Evolutionary conservation across 2,329 filamentous ascomycete genomes (phyloP).

Genomic region (Nemania sp.): DNA sequence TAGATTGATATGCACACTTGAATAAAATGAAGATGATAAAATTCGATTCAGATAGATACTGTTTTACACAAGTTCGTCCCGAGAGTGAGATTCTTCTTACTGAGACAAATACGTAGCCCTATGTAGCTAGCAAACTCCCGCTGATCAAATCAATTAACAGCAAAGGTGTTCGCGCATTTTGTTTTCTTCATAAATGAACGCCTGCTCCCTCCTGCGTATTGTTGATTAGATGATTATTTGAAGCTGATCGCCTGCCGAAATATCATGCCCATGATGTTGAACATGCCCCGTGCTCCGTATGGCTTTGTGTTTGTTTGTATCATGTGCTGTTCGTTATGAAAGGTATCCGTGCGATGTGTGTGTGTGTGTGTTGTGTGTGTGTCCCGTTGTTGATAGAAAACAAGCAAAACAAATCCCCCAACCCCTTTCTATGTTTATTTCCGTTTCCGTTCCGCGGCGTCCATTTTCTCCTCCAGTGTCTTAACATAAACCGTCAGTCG

Average conservation of each 20-base stretch:
- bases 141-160: slow-evolving; percentile 13
- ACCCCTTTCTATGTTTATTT: slow-evolving; percentile 56
- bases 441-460: slow-evolving; percentile 67
- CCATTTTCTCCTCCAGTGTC: slow-evolving; percentile 79
- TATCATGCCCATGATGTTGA: slow-evolving; percentile 4
- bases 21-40: not conserved
- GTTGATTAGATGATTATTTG: slow-evolving; percentile 19
- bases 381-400: slow-evolving; percentile 12
- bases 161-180: slow-evolving; percentile 3
- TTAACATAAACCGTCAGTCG: slow-evolving; percentile 83
- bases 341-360: not conserved
- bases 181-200: not conserved
- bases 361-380: slow-evolving; percentile 5
- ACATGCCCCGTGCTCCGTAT: slow-evolving; percentile 3
- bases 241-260: not conserved
- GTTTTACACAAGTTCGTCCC: slow-evolving; percentile 12
- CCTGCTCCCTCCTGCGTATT: not conserved
- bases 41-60: slow-evolving; percentile 17
- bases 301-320: not conserved
- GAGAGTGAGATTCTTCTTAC: too few species aligned
- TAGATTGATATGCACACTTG: too few species aligned
- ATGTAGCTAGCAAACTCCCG: slow-evolving; percentile 20
- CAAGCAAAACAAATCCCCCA: not conserved
- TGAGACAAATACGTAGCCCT: too few species aligned
- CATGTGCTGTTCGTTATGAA: too few species aligned